Evolutionary conservation across 495 filamentous ascomycete genomes (phyloP).

Genomic region (Penicillium silybi): DNA sequence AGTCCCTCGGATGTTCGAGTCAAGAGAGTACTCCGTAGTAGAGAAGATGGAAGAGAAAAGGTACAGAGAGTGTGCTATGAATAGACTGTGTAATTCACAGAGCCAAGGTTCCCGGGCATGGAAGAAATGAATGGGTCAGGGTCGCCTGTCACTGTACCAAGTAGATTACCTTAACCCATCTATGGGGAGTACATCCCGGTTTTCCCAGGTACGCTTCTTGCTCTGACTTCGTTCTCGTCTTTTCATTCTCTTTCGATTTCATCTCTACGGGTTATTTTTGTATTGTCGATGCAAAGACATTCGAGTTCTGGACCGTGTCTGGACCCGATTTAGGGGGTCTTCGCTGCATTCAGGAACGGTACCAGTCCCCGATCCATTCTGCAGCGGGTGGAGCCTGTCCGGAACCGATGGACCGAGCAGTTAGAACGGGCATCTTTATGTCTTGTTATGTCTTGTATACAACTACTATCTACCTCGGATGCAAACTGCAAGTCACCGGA

Average conservation of each 20-base stretch:
- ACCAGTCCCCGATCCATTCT: neutral
- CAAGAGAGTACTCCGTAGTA: neutral
- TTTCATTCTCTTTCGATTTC: too few species aligned
- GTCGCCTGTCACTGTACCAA: neutral
- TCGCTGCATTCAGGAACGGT: neutral
- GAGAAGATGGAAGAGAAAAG: slow-evolving; percentile 11
- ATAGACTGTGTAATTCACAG: neutral
- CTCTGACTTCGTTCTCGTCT: too few species aligned
- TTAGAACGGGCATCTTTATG: too few species aligned
- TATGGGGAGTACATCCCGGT: too few species aligned
- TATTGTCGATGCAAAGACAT: too few species aligned
- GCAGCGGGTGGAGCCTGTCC: neutral
- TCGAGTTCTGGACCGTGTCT: neutral
- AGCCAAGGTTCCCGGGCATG: neutral
- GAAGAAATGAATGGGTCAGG: slow-evolving; percentile 1
- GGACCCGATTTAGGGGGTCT: slow-evolving; percentile 4
- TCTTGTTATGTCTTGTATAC: too few species aligned
- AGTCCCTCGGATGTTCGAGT: neutral
- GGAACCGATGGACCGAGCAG: neutral
- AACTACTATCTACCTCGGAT: neutral
- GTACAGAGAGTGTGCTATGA: slow-evolving; percentile 5
- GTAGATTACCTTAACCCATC: too few species aligned
- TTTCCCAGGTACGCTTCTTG: too few species aligned
- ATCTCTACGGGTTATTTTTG: too few species aligned
- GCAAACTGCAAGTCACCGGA: too few species aligned